Evolutionary conservation across 2,329 filamentous ascomycete genomes (phyloP).

Genomic region (Bimuria novae-zelandiae): DNA sequence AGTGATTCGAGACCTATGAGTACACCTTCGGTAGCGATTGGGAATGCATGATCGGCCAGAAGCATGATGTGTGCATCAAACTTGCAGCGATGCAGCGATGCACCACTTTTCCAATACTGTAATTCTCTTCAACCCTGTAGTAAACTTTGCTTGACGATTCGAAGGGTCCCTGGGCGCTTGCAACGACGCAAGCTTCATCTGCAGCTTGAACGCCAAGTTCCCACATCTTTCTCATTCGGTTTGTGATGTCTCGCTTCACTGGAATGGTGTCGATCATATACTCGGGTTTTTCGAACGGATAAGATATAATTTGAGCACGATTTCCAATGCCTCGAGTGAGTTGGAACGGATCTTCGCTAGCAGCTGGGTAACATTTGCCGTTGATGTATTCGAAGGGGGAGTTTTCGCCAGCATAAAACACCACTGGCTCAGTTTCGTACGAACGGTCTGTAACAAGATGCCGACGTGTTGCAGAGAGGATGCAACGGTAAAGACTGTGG

Average conservation of each 20-base stretch:
- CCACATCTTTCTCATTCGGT: not conserved
- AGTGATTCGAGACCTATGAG: not conserved
- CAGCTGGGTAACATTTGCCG: not conserved
- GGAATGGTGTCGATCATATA: not conserved
- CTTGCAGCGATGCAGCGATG: not conserved
- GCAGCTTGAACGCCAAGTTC: not conserved
- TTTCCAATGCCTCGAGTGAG: not conserved
- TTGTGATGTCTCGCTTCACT: not conserved
- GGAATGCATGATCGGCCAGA: not conserved
- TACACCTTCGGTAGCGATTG: not conserved
- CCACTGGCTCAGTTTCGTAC: too few species aligned
- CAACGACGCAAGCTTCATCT: not conserved
- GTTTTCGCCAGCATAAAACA: not conserved
- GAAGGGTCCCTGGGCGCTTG: not conserved
- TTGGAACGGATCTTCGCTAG: not conserved
- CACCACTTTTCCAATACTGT: too few species aligned
- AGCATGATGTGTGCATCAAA: not conserved
- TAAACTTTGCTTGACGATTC: not conserved
- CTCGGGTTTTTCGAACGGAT: not conserved
- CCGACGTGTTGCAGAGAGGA: too few species aligned
- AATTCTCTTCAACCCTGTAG: not conserved
- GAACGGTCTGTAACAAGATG: too few species aligned
- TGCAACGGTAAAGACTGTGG: too few species aligned
- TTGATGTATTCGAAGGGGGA: not conserved
- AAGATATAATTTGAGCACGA: not conserved